Evolutionary conservation across 108 stramenopile genomes (phyloP).

Genomic region (Cylindrotheca fusiformis): DNA sequence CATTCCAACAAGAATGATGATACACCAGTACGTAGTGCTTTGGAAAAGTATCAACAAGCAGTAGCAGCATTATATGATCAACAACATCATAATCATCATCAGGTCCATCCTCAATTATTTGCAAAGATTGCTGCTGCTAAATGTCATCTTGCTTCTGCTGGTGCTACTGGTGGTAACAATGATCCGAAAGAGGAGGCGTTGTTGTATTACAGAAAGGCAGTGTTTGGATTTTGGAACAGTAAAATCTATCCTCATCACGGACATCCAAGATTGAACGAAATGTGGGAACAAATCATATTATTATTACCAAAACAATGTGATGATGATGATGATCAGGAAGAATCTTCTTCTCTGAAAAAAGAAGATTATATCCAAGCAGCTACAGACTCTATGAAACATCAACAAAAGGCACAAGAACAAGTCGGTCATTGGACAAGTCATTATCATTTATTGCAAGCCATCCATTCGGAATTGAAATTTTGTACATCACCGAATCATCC

Average conservation of each 20-base stretch:
- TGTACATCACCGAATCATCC: neutral
- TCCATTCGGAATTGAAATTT: neutral
- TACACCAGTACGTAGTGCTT: neutral
- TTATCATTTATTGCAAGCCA: neutral
- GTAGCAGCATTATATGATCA: too few species aligned
- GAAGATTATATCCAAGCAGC: neutral
- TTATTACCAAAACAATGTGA: neutral
- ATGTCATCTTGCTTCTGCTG: neutral
- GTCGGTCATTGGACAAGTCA: neutral
- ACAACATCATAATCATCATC: neutral
- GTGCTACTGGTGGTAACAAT: neutral
- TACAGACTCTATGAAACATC: neutral
- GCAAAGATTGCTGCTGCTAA: neutral
- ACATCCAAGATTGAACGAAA: neutral
- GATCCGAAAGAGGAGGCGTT: neutral
- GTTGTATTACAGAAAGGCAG: neutral
- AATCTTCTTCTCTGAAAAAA: too few species aligned
- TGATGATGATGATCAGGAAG: too few species aligned
- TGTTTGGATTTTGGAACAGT: neutral
- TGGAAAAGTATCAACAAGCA: neutral
- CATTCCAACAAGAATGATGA: neutral
- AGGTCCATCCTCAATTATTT: neutral
- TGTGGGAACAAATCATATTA: neutral
- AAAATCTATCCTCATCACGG: neutral
- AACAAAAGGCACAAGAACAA: neutral